Evolutionary conservation across 2,329 filamentous ascomycete species (phyloP).

Genomic region (Monilinia fructigena): DNA sequence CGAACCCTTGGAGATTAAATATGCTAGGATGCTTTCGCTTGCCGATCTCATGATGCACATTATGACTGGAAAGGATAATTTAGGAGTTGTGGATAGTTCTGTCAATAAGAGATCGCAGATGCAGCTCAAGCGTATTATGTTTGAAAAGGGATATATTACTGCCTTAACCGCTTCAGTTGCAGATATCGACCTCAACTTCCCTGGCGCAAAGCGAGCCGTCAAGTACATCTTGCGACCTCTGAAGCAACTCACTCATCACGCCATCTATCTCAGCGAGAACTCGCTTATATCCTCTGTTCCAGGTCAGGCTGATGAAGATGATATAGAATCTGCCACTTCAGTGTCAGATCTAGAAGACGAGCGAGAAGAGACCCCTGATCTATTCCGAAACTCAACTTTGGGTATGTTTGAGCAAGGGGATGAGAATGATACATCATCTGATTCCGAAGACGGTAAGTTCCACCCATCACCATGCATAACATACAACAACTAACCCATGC

Average conservation of each 20-base stretch:
- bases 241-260: constrained; percentile 81
- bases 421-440: constrained; percentile 77
- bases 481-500: constrained; percentile 43
- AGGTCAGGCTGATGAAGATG: constrained; percentile 75
- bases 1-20: constrained; percentile 81
- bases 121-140: constrained; percentile 92
- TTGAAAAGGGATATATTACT: constrained; percentile 92
- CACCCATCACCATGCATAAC: background rate
- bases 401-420: constrained; percentile 88
- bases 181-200: constrained; percentile 93
- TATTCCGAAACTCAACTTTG: constrained; percentile 93
- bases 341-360: constrained; percentile 84
- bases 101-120: constrained; percentile 61
- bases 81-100: constrained; percentile 46
- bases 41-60: constrained; percentile 92
- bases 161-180: constrained; percentile 89
- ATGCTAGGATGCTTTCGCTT: constrained; percentile 81
- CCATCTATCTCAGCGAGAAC: constrained; percentile 75
- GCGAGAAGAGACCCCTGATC: constrained; percentile 90
- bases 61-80: constrained; percentile 75
- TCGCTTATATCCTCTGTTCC: constrained; percentile 63
- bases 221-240: constrained; percentile 94
- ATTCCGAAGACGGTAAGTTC: constrained; percentile 56
- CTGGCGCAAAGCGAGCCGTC: constrained; percentile 86
- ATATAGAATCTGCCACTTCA: constrained; percentile 83